phyloP scores from a whole-genome alignment of 345 rosid genomes.

The Sisymbrium irio region DNA sequence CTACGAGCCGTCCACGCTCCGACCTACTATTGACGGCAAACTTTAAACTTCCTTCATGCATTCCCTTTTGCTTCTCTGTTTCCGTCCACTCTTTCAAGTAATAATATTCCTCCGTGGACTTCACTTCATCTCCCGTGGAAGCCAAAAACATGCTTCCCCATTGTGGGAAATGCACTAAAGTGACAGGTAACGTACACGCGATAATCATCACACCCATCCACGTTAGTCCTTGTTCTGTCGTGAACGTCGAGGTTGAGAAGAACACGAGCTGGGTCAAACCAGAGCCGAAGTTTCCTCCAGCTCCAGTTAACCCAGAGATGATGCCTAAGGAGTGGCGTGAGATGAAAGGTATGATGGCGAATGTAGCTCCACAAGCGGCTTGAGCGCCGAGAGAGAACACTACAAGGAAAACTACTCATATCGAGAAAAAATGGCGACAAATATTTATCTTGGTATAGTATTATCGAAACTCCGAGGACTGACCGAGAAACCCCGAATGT shows the following conservation, averaged over 20 bases:
- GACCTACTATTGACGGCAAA: conserved; percentile 73
- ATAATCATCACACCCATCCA: conserved; percentile 80
- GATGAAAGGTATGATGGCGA: conserved; percentile 77
- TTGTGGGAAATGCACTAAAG: conserved; percentile 72
- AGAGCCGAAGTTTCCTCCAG: conserved; percentile 81
- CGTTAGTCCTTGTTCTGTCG: conserved; percentile 55
- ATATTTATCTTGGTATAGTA: too few species aligned
- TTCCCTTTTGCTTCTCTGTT: conserved; percentile 56
- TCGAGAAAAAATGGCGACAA: too few species aligned
- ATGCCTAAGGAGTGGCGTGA: conserved; percentile 71
- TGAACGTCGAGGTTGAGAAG: conserved; percentile 51
- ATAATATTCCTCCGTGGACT: conserved; percentile 61
- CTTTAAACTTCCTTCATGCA: conserved; percentile 64
- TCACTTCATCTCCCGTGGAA: conserved; percentile 44
- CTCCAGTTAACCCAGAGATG: conserved; percentile 65
- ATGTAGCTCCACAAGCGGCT: conserved; percentile 91
- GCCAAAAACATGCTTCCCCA: conserved; percentile 80
- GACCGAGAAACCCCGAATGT: too few species aligned
- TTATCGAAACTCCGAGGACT: too few species aligned
- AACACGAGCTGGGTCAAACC: conserved; percentile 70
- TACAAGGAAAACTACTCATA: too few species aligned
- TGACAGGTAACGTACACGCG: conserved; percentile 62
- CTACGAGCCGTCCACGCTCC: conserved; percentile 64
- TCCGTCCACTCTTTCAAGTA: conserved; percentile 69
- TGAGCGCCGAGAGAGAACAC: conserved; percentile 79